A percentile compares a stretch with the other conserved stretches of the same genome.
These are phyloP conservation scores for Persicaria maculosa DNA, from an alignment of 148 eudicot species.

Conservation along the genomic window DNA sequence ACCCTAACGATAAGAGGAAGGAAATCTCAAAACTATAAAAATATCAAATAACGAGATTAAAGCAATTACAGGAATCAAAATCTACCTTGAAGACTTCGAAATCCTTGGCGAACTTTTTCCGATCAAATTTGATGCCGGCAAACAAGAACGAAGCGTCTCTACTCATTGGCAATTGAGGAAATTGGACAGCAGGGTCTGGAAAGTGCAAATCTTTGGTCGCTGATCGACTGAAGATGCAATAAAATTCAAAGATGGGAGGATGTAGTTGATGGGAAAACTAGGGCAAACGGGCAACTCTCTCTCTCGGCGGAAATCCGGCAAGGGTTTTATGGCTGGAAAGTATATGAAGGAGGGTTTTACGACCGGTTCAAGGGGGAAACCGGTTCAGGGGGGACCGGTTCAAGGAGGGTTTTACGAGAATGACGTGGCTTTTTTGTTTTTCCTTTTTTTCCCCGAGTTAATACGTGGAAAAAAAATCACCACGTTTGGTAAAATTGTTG, in stretches of 20 bases:
- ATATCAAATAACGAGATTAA: too few species aligned
- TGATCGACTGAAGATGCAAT: background rate
- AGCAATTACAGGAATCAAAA: background rate
- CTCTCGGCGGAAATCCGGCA: background rate
- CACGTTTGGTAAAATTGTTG: too few species aligned
- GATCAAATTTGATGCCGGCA: slow-evolving; percentile 62
- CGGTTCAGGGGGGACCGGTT: too few species aligned
- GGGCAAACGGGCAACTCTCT: slow-evolving; percentile 1
- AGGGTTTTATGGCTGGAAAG: background rate
- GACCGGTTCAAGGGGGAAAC: too few species aligned
- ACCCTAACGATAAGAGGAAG: background rate
- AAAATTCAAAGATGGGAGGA: background rate
- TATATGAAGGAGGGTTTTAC: background rate
- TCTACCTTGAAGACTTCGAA: slow-evolving; percentile 62
- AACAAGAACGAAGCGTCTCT: slow-evolving; percentile 63
- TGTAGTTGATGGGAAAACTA: background rate
- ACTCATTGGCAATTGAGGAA: slow-evolving; percentile 26
- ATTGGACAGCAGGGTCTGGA: background rate
- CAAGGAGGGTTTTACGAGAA: background rate
- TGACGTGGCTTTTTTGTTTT: background rate
- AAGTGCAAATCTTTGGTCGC: background rate
- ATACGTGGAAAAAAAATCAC: too few species aligned
- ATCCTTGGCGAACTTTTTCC: slow-evolving; percentile 61
- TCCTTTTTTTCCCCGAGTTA: too few species aligned
- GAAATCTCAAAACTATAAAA: background rate